Evolutionary conservation across 176 grass and related monocot genomes (phyloP).

Genomic region (Pontederia paniculata): DNA sequence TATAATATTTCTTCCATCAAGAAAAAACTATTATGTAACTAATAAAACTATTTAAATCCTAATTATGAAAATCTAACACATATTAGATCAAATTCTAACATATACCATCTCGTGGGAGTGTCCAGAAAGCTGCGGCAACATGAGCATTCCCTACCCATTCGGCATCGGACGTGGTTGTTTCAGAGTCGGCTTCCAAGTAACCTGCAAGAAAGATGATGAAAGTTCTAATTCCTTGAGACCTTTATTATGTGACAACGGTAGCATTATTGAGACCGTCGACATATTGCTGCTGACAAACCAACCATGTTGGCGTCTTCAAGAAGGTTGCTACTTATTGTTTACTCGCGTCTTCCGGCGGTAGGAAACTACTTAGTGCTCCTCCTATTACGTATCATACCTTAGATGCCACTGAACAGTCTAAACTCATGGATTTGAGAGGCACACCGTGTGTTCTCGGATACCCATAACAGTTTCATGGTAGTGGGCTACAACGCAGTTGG

Average conservation of each 20-base stretch:
- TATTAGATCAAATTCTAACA: too few species aligned
- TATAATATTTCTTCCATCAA: too few species aligned
- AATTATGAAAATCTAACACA: too few species aligned
- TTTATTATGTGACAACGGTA: too few species aligned
- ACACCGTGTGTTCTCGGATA: conserved; percentile 4
- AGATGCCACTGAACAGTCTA: neutral
- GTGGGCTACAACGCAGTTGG: conserved; percentile 27
- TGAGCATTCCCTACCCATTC: conserved; percentile 36
- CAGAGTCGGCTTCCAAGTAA: neutral
- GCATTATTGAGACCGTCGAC: conserved; percentile 7
- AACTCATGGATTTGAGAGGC: neutral
- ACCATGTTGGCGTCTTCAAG: neutral
- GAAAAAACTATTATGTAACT: too few species aligned
- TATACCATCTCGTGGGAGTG: too few species aligned
- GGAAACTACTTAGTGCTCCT: too few species aligned
- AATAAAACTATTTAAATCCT: too few species aligned
- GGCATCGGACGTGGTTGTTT: conserved; percentile 28
- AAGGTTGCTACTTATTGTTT: neutral
- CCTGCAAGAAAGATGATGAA: neutral
- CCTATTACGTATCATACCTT: too few species aligned
- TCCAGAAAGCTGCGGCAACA: conserved; percentile 6
- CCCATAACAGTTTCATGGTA: conserved; percentile 29
- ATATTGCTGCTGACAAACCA: neutral
- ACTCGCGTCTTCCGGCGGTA: too few species aligned
- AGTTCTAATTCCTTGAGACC: neutral